Conservation (phyloP, 257 asterid genomes). For the Parsonsia alboflavescens region DNA sequence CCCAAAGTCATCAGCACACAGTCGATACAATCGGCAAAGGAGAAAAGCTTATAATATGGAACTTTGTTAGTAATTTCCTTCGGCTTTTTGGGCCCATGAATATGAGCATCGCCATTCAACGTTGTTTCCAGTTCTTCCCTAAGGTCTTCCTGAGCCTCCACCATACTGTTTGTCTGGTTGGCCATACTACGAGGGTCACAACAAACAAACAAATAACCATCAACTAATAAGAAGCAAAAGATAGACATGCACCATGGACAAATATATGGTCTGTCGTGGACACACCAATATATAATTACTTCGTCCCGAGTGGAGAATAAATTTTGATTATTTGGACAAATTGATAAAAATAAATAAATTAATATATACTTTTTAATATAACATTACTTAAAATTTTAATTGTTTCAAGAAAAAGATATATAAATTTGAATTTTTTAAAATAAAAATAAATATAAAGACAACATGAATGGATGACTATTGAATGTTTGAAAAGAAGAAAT, state of each 20-base stretch:
- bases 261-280: too few relatives aligned
- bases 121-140: neutral
- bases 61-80: slow-evolving; percentile 30
- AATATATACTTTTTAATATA: too few relatives aligned
- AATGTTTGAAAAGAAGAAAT: too few relatives aligned
- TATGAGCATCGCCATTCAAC: neutral
- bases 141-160: neutral
- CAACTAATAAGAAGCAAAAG: neutral
- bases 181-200: neutral
- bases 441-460: too few relatives aligned
- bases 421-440: too few relatives aligned
- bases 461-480: too few relatives aligned
- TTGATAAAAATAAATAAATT: too few relatives aligned
- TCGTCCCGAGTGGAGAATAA: too few relatives aligned
- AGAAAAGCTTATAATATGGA: slow-evolving; percentile 67
- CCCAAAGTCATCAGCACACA: slow-evolving; percentile 57
- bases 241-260: neutral
- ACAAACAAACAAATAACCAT: neutral
- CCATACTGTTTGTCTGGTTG: neutral
- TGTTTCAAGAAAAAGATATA: too few relatives aligned
- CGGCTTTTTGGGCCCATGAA: neutral
- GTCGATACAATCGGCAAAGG: slow-evolving; percentile 59
- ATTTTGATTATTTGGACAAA: too few relatives aligned
- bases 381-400: too few relatives aligned
- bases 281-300: too few relatives aligned